A percentile compares a stretch with the other conserved stretches of the same genome.
These are phyloP conservation scores for Sugiyamaella pinicola DNA, from an alignment of 1,139 yeast species.

Conservation along the genomic window DNA sequence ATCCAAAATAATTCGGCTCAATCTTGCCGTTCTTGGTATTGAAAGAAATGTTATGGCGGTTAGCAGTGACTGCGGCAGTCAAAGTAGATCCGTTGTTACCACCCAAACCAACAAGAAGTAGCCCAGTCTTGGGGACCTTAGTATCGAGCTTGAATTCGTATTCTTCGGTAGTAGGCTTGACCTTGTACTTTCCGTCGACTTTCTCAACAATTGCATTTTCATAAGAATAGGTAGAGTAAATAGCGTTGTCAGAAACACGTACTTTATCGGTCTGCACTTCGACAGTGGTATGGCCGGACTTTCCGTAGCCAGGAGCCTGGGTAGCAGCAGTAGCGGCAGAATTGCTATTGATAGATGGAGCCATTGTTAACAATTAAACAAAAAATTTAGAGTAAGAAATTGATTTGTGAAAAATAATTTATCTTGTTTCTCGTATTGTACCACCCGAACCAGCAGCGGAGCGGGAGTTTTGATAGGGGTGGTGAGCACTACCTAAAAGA, in stretches of 20 bases:
- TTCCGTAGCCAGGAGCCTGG: conserved; percentile 39
- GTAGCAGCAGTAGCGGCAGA: conserved; percentile 38
- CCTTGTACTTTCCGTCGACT: conserved; percentile 59
- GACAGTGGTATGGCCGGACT: conserved; percentile 51
- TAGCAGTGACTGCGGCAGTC: conserved; percentile 82
- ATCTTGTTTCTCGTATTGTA: conserved; percentile 29
- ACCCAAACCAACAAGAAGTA: conserved; percentile 90
- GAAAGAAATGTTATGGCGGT: conserved; percentile 75
- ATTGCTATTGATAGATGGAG: conserved; percentile 40
- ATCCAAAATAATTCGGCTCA: conserved; percentile 88
- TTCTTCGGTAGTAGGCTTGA: conserved; percentile 70
- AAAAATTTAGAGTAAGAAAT: conserved; percentile 20
- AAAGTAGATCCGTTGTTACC: conserved; percentile 96
- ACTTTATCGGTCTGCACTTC: conserved; percentile 63
- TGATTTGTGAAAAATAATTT: conserved; percentile 16
- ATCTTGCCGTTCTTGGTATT: conserved; percentile 80
- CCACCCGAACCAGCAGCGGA: conserved; percentile 45
- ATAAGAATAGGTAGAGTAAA: conserved; percentile 71
- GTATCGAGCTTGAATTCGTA: conserved; percentile 87
- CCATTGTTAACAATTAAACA: conserved; percentile 35
- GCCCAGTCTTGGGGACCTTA: conserved; percentile 81
- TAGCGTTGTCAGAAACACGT: conserved; percentile 57
- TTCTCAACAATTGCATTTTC: conserved; percentile 63
- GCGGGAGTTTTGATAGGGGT: conserved; percentile 42
- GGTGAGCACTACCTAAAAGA: conserved; percentile 41